Evolutionary conservation across 805 yeast genomes (phyloP), one percentile per base, ranked within the genome.

Genomic region (Candida lessepsii): DNA sequence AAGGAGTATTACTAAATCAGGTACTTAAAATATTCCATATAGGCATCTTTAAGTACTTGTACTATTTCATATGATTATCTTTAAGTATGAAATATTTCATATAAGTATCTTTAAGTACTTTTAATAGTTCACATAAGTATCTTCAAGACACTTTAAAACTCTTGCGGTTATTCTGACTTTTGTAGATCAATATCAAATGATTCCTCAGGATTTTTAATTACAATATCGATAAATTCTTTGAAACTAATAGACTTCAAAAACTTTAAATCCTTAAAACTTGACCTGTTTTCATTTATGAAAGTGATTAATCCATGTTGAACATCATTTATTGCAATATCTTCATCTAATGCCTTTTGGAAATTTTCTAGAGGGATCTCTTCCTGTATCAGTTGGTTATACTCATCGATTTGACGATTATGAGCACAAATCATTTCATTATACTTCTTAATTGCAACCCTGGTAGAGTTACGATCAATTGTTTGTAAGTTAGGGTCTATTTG

Each of bases 121-220:
- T n/a, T n/a, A n/a, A n/a, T n/a, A n/a, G n/a, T n/a, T n/a, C n/a
- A n/a, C n/a, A n/a, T n/a, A n/a, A n/a, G n/a, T n/a, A n/a, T n/a
- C n/a, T n/a, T n/a, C n/a, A n/a, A n/a, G n/a, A n/a, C n/a, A n/a
- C n/a, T n/a, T n/a, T n/a, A n/a, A n/a, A n/a, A n/a, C n/a, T n/a
- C n/a, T n/a, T n/a, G n/a, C n/a, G n/a, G n/a, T 20, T 25, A 25
- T 7, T 25, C 10, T 7, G 10, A 25, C 5, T 25, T 5, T 25
- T n/a, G 14, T 9, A 29, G 9, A 9, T 29, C 31, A 29, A 29
- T 54, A 80, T 86, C 21, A 61, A 63, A 2, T 60, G 67, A 21
- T 13, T 43, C 27, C 11, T 18, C n/a, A 10, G 33, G 18, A 11
- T 29, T 17, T 11, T 37, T 40, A 25, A 41, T 37, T 20, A 47